Evolutionary conservation across 352 stramenopile genomes (phyloP).

Genomic region (Globisporangium viniferum): DNA sequence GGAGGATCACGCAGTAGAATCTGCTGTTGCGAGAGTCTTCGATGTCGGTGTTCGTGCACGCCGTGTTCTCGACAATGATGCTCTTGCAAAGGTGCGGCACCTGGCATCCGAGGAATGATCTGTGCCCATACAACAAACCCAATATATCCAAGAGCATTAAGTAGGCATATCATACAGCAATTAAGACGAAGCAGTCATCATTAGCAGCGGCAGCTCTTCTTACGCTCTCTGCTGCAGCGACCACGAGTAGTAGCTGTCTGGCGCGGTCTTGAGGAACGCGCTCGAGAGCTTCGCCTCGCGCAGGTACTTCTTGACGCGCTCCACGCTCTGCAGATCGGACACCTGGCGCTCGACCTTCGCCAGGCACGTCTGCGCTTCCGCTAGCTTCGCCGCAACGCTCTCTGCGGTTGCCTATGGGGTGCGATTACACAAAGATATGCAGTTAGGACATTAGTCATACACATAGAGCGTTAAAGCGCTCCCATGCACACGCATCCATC

Average conservation of each 20-base stretch:
- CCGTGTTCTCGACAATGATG: slow-evolving; percentile 88
- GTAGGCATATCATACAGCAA: not conserved
- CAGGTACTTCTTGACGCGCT: slow-evolving; percentile 22
- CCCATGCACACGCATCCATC: not conserved
- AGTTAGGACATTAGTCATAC: not conserved
- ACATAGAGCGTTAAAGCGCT: not conserved
- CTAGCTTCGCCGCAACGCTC: slow-evolving; percentile 8
- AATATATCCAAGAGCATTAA: not conserved
- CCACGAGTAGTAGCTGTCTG: slow-evolving; percentile 78
- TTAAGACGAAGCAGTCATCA: not conserved
- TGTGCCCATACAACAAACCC: slow-evolving; percentile 11
- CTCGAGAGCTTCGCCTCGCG: slow-evolving; percentile 43
- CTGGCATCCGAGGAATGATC: slow-evolving; percentile 58
- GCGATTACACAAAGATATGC: not conserved
- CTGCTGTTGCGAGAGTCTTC: slow-evolving; percentile 68
- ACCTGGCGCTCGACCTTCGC: slow-evolving; percentile 14
- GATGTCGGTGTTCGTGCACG: slow-evolving; percentile 51
- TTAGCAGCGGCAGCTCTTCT: not conserved
- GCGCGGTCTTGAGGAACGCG: slow-evolving; percentile 62
- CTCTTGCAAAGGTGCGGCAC: slow-evolving; percentile 85
- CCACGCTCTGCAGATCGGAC: slow-evolving; percentile 13
- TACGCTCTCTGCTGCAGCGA: slow-evolving; percentile 59
- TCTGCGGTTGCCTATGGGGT: not conserved
- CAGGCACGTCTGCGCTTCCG: slow-evolving; percentile 12
- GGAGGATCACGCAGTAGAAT: slow-evolving; percentile 84